Evolutionary conservation across 202 grass and related monocot species (phyloP).

Genomic region (Schoenoplectus tabernaemontani): DNA sequence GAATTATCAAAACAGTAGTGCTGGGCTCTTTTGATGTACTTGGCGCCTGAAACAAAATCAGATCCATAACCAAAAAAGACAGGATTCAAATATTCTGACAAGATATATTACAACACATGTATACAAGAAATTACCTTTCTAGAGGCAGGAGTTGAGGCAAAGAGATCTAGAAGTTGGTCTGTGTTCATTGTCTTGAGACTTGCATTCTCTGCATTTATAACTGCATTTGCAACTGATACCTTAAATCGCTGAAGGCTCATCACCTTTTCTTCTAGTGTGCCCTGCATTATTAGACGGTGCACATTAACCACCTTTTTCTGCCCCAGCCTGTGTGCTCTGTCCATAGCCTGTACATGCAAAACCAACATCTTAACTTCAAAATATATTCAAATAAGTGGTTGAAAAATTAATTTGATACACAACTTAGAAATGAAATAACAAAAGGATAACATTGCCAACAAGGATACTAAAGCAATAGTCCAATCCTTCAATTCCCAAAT

Average conservation of each 20-base stretch:
- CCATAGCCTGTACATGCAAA: conserved; percentile 68
- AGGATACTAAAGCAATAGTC: neutral
- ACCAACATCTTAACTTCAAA: conserved; percentile 8
- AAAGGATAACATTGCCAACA: neutral
- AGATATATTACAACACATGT: neutral
- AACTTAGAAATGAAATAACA: neutral
- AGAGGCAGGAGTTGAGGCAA: conserved; percentile 66
- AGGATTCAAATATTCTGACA: neutral
- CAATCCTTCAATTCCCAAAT: neutral
- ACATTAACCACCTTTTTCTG: conserved; percentile 95
- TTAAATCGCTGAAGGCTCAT: conserved; percentile 98
- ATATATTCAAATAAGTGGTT: neutral
- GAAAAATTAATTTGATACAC: neutral
- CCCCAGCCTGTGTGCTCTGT: conserved; percentile 92
- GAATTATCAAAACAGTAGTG: neutral
- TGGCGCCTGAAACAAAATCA: neutral
- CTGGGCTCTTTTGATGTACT: neutral
- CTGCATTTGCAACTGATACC: conserved; percentile 78
- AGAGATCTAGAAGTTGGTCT: conserved; percentile 89
- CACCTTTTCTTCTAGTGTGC: conserved; percentile 96
- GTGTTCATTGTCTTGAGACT: conserved; percentile 98
- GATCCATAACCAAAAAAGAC: neutral
- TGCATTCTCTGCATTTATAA: conserved; percentile 97
- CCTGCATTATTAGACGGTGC: conserved; percentile 92
- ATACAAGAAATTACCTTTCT: conserved; percentile 56